Percentiles rank a stretch among this genome's conserved stretches.
Evolutionary conservation across 768 basidiomycete species (phyloP).

Genomic region (Tricholoma terreum): DNA sequence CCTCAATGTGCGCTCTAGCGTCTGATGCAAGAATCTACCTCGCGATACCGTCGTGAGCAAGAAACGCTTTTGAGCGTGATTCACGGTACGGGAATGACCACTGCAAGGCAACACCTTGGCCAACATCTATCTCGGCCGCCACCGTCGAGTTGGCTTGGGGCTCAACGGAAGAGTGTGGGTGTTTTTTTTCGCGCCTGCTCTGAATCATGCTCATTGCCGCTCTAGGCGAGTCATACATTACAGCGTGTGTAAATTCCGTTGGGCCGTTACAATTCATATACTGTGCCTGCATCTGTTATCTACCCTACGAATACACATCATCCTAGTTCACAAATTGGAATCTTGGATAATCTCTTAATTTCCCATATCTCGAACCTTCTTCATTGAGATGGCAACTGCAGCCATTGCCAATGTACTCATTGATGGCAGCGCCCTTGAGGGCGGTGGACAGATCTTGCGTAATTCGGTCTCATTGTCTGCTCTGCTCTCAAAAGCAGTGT

Average conservation of each 20-base stretch:
- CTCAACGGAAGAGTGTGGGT: slow-evolving; percentile 55
- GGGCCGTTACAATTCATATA: not conserved
- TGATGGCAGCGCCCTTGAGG: slow-evolving; percentile 52
- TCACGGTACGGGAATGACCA: slow-evolving; percentile 67
- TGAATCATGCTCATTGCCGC: not conserved
- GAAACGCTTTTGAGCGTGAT: slow-evolving; percentile 76
- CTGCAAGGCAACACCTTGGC: slow-evolving; percentile 57
- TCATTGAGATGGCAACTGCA: slow-evolving; percentile 11
- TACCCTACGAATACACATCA: not conserved
- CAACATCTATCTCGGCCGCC: slow-evolving; percentile 40
- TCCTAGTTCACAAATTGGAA: not conserved
- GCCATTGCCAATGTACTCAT: slow-evolving; percentile 29
- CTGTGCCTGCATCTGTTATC: not conserved
- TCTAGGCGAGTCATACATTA: slow-evolving; percentile 16
- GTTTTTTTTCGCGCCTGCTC: not conserved
- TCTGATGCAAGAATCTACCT: slow-evolving; percentile 50
- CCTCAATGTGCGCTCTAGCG: slow-evolving; percentile 31
- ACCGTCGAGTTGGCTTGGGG: slow-evolving; percentile 67
- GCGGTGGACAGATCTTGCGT: slow-evolving; percentile 72
- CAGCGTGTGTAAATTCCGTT: slow-evolving; percentile 10
- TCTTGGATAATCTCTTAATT: not conserved
- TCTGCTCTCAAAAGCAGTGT: slow-evolving; percentile 56
- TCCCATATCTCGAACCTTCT: not conserved
- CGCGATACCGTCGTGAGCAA: slow-evolving; percentile 72
- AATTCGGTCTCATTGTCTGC: slow-evolving; percentile 67